Conservation (phyloP, 768 basidiomycete genomes). For the Phlebiopsis gigantea region DNA sequence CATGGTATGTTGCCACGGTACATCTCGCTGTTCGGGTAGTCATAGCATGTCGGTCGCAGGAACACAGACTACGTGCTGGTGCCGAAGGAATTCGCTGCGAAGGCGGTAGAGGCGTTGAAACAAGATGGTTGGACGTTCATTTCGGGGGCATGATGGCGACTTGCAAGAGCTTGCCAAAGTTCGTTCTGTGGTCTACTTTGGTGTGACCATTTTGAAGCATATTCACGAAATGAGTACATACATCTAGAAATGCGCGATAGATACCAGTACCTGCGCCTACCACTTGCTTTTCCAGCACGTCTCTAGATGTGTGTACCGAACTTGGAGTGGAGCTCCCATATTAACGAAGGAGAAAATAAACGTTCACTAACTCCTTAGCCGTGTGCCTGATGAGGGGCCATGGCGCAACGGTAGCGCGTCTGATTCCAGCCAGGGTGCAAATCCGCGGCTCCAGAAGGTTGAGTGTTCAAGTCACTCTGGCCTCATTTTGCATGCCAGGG, state of each 20-base stretch:
- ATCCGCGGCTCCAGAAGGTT: not conserved
- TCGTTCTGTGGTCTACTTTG: too few relatives aligned
- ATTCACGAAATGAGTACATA: too few relatives aligned
- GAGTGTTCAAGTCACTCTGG: constrained; percentile 3
- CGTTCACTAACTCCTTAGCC: not conserved
- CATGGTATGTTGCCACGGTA: constrained; percentile 33
- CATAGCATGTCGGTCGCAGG: constrained; percentile 34
- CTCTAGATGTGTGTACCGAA: too few relatives aligned
- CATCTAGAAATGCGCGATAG: too few relatives aligned
- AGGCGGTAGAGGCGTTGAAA: constrained; percentile 38
- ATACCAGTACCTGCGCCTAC: too few relatives aligned
- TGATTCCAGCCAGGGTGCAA: not conserved
- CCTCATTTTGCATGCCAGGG: not conserved
- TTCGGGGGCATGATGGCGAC: not conserved
- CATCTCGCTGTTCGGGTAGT: too few relatives aligned
- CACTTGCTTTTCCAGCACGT: too few relatives aligned
- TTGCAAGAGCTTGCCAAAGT: too few relatives aligned
- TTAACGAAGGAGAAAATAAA: too few relatives aligned
- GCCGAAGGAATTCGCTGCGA: constrained; percentile 35
- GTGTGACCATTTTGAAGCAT: too few relatives aligned
- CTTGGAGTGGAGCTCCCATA: too few relatives aligned
- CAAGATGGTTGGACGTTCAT: constrained; percentile 34
- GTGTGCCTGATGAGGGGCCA: not conserved
- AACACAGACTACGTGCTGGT: constrained; percentile 65
- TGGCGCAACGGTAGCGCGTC: constrained; percentile 6